These are phyloP conservation scores for Stephania japonica DNA, from an alignment of 164 flowering plant genomes.

Conservation along the genomic window DNA sequence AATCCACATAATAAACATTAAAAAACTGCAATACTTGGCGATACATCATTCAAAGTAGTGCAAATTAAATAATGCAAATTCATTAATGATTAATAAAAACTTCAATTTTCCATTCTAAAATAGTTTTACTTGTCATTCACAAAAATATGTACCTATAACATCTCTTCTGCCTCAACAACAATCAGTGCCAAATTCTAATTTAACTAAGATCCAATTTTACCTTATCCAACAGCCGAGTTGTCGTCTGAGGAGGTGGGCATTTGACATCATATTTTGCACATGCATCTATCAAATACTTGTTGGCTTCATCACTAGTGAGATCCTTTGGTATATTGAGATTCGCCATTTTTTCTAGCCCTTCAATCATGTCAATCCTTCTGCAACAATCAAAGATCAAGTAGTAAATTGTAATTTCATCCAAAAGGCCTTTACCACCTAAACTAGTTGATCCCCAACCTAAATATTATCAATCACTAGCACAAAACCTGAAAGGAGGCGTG, in stretches of 20 bases:
- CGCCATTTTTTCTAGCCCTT: slow-evolving; percentile 72
- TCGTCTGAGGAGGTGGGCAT: slow-evolving; percentile 93
- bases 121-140: neutral
- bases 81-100: neutral
- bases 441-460: neutral
- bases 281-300: slow-evolving; percentile 65
- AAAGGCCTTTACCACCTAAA: neutral
- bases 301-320: slow-evolving; percentile 67
- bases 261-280: slow-evolving; percentile 70
- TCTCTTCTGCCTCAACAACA: neutral
- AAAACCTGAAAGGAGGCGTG: slow-evolving; percentile 95
- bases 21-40: neutral
- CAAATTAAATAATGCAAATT: neutral
- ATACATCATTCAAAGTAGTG: neutral
- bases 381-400: slow-evolving; percentile 15
- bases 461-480: neutral
- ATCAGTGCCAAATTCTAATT: neutral
- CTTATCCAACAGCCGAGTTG: slow-evolving; percentile 83
- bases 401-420: neutral
- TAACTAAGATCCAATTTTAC: slow-evolving; percentile 23
- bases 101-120: neutral
- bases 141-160: neutral
- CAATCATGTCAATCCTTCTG: slow-evolving; percentile 92
- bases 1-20: neutral
- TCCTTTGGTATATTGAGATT: slow-evolving; percentile 77